Conservation (phyloP, 345 rosid species). For the Viola odorata region DNA sequence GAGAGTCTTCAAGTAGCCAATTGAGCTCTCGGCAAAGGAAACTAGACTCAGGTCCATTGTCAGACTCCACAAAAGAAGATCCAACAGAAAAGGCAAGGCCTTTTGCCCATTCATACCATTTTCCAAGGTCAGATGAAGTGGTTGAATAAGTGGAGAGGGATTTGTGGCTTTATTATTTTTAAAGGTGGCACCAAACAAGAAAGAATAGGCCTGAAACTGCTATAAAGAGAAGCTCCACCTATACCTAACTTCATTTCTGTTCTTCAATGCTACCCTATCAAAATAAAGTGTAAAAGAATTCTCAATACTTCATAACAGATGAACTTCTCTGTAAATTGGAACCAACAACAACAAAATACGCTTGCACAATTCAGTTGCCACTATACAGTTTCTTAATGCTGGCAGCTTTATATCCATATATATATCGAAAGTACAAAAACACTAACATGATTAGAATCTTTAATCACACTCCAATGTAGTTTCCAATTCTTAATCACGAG, state of each 20-base stretch:
- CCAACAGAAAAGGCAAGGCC: constrained; percentile 54
- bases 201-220: constrained; percentile 11
- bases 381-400: too few species aligned
- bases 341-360: too few species aligned
- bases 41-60: constrained; percentile 59
- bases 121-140: constrained; percentile 43
- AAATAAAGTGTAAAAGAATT: background rate
- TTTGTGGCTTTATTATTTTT: constrained; percentile 23
- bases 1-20: constrained; percentile 72
- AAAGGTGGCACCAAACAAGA: constrained; percentile 12
- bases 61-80: constrained; percentile 35
- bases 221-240: constrained; percentile 4
- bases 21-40: constrained; percentile 62
- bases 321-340: too few species aligned
- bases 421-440: too few species aligned
- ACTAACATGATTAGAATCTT: too few species aligned
- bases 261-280: constrained; percentile 4
- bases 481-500: too few species aligned
- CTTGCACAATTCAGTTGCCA: too few species aligned
- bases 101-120: constrained; percentile 83
- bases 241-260: constrained; percentile 9
- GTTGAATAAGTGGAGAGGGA: constrained; percentile 44
- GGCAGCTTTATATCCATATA: too few species aligned
- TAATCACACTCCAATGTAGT: too few species aligned
- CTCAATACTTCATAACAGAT: too few species aligned